Base-by-base conservation (phyloP, 2,329 filamentous ascomycete genomes). In the Ophiostoma sp. region DNA sequence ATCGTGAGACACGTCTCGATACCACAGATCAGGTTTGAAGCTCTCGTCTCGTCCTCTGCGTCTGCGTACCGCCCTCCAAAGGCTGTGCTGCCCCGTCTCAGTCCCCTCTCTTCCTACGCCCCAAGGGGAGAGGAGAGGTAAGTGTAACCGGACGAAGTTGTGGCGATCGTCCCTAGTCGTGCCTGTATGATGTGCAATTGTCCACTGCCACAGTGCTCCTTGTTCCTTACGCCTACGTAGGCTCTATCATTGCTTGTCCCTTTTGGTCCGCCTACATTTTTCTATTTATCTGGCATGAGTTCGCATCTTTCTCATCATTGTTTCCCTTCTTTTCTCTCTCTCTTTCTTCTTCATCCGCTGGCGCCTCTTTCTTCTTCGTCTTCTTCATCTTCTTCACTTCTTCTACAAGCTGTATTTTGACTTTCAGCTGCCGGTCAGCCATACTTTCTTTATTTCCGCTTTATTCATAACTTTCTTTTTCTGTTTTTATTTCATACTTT, bases 401-500 rank as follows among this genome's bases (percentile, higher is more conserved):
- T 62, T 71, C 72, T 71, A 66, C 64, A 68, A 65, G 66, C 68
- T 68, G 68, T 69, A 69, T 69, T 69, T 62, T 55, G 58, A 65
- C 58, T 66, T 55, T 66, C 65, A 71, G 74, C 75, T 77, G 74
- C 76, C 72, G 75, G 75, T 68, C 73, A 76, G 74, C 73, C 71
- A 27, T 65, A 67, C 70, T 47, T 71, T 55, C 49, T 55, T 71
- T 69, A 41, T 27, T 27, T 27, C 27, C 27, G 27, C 27, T 27
- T 27, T 27, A 27, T 27, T 27, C 27, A 27, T 27, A 27, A 27
- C 3, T 42, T 44, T 44, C n/a, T 36, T 44, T 38, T 41, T 47
- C 55, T 12, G 40, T 18, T 49, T 72, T n/a, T 16, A 2, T 42
- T 11, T 40, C 42, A 12, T 38, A 36, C 3, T 42, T 60, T 16